phyloP scores from a whole-genome alignment of 1,139 yeast species.

The Hansenula lynferdii region DNA sequence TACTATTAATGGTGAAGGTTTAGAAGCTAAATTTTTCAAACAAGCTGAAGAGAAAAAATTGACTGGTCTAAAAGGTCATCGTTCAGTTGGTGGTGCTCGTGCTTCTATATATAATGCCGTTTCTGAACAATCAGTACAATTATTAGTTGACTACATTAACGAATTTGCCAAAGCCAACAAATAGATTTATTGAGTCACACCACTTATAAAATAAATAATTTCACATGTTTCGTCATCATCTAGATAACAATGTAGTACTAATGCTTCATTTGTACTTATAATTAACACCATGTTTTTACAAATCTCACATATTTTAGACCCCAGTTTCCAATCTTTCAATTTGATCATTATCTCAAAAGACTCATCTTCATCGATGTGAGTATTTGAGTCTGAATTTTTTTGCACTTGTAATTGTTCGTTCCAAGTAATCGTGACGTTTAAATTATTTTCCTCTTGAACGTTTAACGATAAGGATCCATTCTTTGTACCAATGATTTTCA shows the following conservation, averaged over 20 bases:
- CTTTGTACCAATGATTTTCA: constrained; percentile 27
- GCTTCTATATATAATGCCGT: constrained; percentile 89
- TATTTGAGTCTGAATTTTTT: constrained; percentile 4
- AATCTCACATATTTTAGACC: constrained; percentile 46
- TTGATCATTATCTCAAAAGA: constrained; percentile 39
- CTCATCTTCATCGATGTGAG: constrained; percentile 17
- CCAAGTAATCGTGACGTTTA: constrained; percentile 53
- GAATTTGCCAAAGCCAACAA: constrained; percentile 49
- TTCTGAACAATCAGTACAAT: constrained; percentile 17
- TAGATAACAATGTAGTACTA: constrained; percentile 51
- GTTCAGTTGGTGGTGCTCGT: constrained; percentile 95
- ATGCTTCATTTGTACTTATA: constrained; percentile 41
- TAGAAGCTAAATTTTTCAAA: constrained; percentile 63
- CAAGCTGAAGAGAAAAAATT: constrained; percentile 52
- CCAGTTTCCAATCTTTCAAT: constrained; percentile 54
- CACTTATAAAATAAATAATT: constrained; percentile 47
- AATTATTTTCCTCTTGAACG: constrained; percentile 46
- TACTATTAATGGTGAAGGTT: constrained; percentile 56
- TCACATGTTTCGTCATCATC: constrained; percentile 55
- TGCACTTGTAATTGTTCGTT: constrained; percentile 35
- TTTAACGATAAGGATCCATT: constrained; percentile 40
- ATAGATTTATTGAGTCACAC: constrained; percentile 29
- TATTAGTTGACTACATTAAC: constrained; percentile 36
- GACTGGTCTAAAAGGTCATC: constrained; percentile 87
- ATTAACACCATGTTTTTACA: constrained; percentile 50